Evolutionary conservation across 306 rosid species (phyloP), one percentile per base, ranked within the genome.

Genomic region (Cucurbita maxima): DNA sequence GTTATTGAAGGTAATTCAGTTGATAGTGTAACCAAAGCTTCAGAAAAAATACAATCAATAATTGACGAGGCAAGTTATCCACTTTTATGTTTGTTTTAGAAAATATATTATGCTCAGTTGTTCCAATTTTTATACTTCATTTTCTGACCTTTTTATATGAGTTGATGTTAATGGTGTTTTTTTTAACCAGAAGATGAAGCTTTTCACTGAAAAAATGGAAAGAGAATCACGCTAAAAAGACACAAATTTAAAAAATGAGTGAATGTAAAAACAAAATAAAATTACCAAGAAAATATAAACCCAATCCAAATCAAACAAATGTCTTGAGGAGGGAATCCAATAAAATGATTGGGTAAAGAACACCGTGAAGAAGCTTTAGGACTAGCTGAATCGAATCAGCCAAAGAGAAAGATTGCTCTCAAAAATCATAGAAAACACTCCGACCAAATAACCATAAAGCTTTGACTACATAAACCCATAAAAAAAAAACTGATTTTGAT

Each of bases 1-100:
- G 98, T 79, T 77, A 87, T 94, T 74, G 89, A 91, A 84, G 97
- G 98, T 45, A 10, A 19, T 79, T 90, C 97, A 73, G 69, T 63
- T 71, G 92, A 87, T 57, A 82, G 83, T 2, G 82, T 90, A 78
- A 81, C 84, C 82, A 82, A 82, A 83, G 97, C 97, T 79, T 84
- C 86, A 25, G 82, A 84, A 75, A 89, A 82, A 85, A 89, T 94
- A 77, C 90, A 80, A 47, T 72, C 86, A 38, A 82, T 90, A 83
- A 83, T 89, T 76, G 87, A 87, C 36, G 87, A 90, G 90, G 98
- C 86, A 50, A 78, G 88, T 84, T 82, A 56, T 68, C 58, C 77
- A 74, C 78, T 55, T 25, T 13, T 72, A 56, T 78, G 58, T 34
- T 81, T 82, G 80, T 74, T 71, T 22, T 71, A 75, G 74, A 45